Conservation (phyloP, 116 monocot genomes). For the Papilionanthe hybrid region DNA sequence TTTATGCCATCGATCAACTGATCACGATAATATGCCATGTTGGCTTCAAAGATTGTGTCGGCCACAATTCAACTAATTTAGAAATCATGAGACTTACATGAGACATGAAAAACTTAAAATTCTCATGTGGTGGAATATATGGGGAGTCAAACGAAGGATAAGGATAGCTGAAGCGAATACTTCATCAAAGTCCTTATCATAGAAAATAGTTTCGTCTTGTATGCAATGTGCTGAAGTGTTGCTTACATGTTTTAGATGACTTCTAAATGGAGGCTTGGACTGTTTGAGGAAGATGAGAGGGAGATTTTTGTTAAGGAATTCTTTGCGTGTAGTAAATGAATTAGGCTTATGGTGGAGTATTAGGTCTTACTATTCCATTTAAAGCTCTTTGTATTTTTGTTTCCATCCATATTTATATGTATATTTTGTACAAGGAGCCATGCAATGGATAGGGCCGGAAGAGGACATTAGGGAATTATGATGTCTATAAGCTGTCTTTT, state of each 20-base stretch:
- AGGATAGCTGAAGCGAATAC: too few species aligned
- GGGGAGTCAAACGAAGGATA: too few species aligned
- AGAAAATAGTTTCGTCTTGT: not conserved
- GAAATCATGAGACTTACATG: too few species aligned
- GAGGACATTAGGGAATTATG: not conserved
- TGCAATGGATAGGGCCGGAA: not conserved
- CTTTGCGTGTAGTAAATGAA: conserved; percentile 1
- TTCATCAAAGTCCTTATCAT: too few species aligned
- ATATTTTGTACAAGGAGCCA: not conserved
- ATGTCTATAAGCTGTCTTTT: not conserved
- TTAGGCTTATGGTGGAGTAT: not conserved
- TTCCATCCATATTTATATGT: not conserved
- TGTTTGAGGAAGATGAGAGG: not conserved
- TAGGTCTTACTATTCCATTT: not conserved
- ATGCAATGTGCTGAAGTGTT: not conserved
- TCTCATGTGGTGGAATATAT: too few species aligned
- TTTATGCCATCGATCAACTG: too few species aligned
- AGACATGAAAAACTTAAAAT: too few species aligned
- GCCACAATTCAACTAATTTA: too few species aligned
- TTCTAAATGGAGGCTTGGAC: not conserved
- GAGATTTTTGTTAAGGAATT: not conserved
- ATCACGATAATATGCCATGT: too few species aligned
- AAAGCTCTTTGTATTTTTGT: not conserved
- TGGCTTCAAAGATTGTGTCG: too few species aligned
- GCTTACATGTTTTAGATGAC: not conserved